These are phyloP conservation scores for Pseudocercospora macadamiae DNA, from an alignment of 2,329 filamentous ascomycete species.

Conservation along the genomic window DNA sequence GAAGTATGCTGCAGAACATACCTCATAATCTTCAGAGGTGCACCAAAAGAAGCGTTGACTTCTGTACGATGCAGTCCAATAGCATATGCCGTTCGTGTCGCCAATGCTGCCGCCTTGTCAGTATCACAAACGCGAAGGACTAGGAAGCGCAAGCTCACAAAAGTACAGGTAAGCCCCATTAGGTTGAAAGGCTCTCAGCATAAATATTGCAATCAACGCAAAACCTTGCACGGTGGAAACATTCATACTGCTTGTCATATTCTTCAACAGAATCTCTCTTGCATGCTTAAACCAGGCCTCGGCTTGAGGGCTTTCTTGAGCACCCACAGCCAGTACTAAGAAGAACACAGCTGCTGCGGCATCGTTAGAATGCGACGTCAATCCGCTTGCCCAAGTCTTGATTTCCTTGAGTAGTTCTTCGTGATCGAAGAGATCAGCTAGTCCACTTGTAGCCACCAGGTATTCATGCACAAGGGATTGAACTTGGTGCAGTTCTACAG, in stretches of 20 bases:
- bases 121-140: neutral
- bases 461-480: conserved; percentile 48
- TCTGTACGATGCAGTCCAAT: conserved; percentile 57
- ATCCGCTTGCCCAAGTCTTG: conserved; percentile 32
- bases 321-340: conserved; percentile 55
- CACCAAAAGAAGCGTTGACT: conserved; percentile 54
- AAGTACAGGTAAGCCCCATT: conserved; percentile 58
- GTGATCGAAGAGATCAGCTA: conserved; percentile 54
- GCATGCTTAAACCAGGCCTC: conserved; percentile 53
- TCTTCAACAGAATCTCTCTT: conserved; percentile 48
- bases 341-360: conserved; percentile 54
- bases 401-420: conserved; percentile 36
- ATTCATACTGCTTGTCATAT: conserved; percentile 54
- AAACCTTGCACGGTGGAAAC: conserved; percentile 57
- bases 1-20: neutral
- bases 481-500: conserved; percentile 45
- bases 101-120: conserved; percentile 36
- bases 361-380: conserved; percentile 36
- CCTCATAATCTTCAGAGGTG: neutral
- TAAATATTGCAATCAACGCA: conserved; percentile 55
- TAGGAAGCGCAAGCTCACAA: conserved; percentile 33
- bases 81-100: conserved; percentile 56
- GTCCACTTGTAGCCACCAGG: conserved; percentile 50
- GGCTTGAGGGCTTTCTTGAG: conserved; percentile 47
- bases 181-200: conserved; percentile 55